These are phyloP conservation scores for Curvularia hawaiiensis DNA, from an alignment of 2,329 filamentous ascomycete species.

Conservation along the genomic window DNA sequence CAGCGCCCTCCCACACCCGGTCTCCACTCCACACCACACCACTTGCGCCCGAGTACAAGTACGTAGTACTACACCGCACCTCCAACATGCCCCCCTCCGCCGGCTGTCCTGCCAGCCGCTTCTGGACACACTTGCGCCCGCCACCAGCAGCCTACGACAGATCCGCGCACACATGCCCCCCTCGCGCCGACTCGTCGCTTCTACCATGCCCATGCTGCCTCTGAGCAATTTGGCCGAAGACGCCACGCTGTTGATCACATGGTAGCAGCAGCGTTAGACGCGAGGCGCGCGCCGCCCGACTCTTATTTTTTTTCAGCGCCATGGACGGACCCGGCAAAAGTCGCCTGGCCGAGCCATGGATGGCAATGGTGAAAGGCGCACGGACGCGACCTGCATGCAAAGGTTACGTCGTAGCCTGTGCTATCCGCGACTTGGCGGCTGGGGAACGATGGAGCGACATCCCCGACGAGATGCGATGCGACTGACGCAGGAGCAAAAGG, in stretches of 20 bases:
- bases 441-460: conserved; percentile 18
- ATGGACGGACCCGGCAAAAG: conserved; percentile 11
- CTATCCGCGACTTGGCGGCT: conserved; percentile 14
- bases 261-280: conserved; percentile 11
- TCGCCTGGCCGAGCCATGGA: conserved; percentile 6
- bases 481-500: conserved; percentile 10
- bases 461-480: conserved; percentile 16
- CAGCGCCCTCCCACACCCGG: too few relatives aligned
- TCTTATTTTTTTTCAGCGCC: conserved; percentile 1
- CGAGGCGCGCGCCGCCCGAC: conserved; percentile 11
- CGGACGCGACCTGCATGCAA: neutral
- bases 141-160: neutral
- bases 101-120: too few relatives aligned
- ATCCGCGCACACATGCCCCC: neutral
- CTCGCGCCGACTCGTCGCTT: conserved; percentile 14
- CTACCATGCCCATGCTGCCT: conserved; percentile 9
- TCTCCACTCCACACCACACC: neutral
- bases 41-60: neutral
- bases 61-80: too few relatives aligned
- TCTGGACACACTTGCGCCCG: neutral
- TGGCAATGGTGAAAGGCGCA: neutral
- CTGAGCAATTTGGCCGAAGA: conserved; percentile 17
- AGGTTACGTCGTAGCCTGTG: neutral
- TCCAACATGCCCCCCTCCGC: neutral
- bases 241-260: conserved; percentile 32